Evolutionary conservation across 2,329 filamentous ascomycete species (phyloP).

Genomic region (Beauveria scarabaeidicola): DNA sequence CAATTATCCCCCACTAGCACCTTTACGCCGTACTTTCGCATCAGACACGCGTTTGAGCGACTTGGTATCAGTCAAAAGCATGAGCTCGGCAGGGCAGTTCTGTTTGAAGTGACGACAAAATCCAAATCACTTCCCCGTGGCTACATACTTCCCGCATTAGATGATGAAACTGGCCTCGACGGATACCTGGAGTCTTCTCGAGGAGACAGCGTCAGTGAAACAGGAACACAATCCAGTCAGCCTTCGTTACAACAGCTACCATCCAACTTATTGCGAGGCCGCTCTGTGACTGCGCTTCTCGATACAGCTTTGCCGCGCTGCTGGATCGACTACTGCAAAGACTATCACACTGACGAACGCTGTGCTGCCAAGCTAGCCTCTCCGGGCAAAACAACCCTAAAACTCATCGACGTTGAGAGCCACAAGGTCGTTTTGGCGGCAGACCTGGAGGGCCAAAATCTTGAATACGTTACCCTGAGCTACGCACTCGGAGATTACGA

Average conservation of each 20-base stretch:
- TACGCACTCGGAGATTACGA: conserved; percentile 19
- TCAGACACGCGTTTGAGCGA: conserved; percentile 30
- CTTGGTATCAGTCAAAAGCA: conserved; percentile 29
- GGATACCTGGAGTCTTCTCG: conserved; percentile 15
- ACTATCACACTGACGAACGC: conserved; percentile 19
- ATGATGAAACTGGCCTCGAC: conserved; percentile 18
- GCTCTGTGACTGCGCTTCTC: conserved; percentile 23
- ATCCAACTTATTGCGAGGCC: conserved; percentile 20
- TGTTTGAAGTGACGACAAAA: conserved; percentile 29
- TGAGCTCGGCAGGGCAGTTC: conserved; percentile 25
- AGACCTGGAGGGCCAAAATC: conserved; percentile 17
- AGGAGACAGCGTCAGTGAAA: conserved; percentile 6
- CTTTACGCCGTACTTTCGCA: conserved; percentile 30
- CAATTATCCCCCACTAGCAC: conserved; percentile 18
- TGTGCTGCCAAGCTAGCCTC: conserved; percentile 15
- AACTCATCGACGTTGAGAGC: conserved; percentile 25
- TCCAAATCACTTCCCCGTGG: conserved; percentile 29
- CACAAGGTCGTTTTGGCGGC: conserved; percentile 22
- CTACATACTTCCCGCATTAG: conserved; percentile 25
- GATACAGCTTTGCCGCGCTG: conserved; percentile 22
- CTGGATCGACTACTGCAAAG: conserved; percentile 28
- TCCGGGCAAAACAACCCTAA: conserved; percentile 17
- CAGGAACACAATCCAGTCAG: not conserved
- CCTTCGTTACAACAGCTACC: not conserved
- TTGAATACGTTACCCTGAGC: conserved; percentile 28